phyloP scores from a whole-genome alignment of 495 filamentous ascomycete genomes.

The Annulohypoxylon maeteangense region DNA sequence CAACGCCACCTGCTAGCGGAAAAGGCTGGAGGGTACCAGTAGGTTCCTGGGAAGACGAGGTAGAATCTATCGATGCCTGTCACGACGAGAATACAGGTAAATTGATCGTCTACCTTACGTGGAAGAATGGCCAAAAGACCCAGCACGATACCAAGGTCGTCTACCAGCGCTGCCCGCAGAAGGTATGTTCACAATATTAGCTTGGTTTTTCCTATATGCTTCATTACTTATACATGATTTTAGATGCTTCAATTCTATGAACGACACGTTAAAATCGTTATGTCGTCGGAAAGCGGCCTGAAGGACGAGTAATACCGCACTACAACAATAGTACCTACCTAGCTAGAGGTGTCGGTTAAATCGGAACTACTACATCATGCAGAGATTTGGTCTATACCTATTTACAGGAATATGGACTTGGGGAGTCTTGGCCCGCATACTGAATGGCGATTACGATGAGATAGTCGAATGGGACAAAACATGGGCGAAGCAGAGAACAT shows the following conservation, averaged over 20 bases:
- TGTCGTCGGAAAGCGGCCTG: neutral
- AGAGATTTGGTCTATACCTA: neutral
- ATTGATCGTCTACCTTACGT: slow-evolving; percentile 63
- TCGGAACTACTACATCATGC: neutral
- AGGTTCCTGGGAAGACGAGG: slow-evolving; percentile 68
- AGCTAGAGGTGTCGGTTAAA: neutral
- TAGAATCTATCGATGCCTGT: slow-evolving; percentile 65
- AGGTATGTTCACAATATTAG: slow-evolving; percentile 52
- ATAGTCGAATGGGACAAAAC: neutral
- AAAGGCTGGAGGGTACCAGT: slow-evolving; percentile 63
- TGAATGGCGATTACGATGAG: neutral
- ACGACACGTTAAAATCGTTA: slow-evolving; percentile 63
- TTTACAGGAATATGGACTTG: neutral
- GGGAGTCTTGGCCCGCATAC: slow-evolving; percentile 2
- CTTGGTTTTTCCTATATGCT: neutral
- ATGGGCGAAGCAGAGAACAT: neutral
- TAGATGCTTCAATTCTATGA: slow-evolving; percentile 73
- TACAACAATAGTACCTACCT: neutral
- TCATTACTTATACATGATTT: slow-evolving; percentile 18
- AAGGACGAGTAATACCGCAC: slow-evolving; percentile 31
- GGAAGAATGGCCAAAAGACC: slow-evolving; percentile 69
- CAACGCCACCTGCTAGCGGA: slow-evolving; percentile 51
- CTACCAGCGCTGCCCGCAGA: slow-evolving; percentile 69
- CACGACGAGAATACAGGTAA: slow-evolving; percentile 61
- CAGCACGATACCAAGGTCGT: slow-evolving; percentile 66